A percentile compares a stretch with the other conserved stretches of the same genome.
These are phyloP conservation scores for Yarrowia galli DNA, from an alignment of 1,139 yeast species.

Conservation along the genomic window DNA sequence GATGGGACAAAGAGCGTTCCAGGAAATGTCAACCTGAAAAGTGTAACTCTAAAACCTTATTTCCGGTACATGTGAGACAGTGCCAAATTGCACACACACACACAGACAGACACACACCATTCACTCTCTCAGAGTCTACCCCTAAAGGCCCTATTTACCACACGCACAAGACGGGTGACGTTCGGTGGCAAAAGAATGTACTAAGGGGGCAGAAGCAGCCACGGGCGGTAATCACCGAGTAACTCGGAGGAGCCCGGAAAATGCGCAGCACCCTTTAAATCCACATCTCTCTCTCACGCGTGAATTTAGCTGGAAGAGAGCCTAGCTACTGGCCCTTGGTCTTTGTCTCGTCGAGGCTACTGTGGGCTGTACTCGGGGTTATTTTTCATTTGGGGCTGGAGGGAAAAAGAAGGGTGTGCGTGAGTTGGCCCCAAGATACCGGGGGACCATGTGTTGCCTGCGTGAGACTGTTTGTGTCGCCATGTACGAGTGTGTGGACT, in stretches of 20 bases:
- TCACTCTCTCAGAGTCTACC: too few species aligned
- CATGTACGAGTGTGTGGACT: neutral
- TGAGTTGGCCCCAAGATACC: neutral
- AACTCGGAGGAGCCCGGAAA: too few species aligned
- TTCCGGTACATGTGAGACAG: neutral
- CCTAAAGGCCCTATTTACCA: too few species aligned
- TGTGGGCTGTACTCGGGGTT: constrained; percentile 6
- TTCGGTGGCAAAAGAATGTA: too few species aligned
- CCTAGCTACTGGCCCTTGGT: neutral
- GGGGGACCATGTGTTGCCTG: neutral
- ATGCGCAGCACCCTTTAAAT: too few species aligned
- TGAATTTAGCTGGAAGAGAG: neutral
- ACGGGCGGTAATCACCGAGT: too few species aligned
- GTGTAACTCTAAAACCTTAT: neutral
- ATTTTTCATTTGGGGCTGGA: constrained; percentile 7
- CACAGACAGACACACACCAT: too few species aligned
- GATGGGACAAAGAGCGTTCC: neutral
- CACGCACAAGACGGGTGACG: too few species aligned
- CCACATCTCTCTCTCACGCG: neutral
- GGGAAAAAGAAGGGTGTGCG: neutral
- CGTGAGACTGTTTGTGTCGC: too few species aligned
- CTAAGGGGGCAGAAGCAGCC: neutral
- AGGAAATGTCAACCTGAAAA: neutral
- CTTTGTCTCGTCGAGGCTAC: neutral
- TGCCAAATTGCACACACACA: neutral